Evolutionary conservation across 2,329 filamentous ascomycete genomes (phyloP).

Genomic region (Colletotrichum lindemuthianum): DNA sequence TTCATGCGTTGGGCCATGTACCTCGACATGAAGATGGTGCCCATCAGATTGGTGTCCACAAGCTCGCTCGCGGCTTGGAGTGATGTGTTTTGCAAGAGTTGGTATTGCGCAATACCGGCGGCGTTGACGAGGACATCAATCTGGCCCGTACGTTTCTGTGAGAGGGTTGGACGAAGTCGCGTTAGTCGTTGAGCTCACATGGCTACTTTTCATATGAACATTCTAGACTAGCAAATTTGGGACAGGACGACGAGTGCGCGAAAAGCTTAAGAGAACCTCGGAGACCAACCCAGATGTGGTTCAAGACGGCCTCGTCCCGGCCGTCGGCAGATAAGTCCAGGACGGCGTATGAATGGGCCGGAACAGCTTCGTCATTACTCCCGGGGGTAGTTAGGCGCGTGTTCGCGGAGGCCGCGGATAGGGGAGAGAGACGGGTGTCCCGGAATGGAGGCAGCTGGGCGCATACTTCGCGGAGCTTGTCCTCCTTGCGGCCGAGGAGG

Average conservation of each 20-base stretch:
- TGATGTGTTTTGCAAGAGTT: constrained; percentile 67
- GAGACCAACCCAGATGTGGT: constrained; percentile 35
- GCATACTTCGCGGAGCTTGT: constrained; percentile 55
- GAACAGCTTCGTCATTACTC: neutral
- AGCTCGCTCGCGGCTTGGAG: constrained; percentile 64
- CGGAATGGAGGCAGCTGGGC: constrained; percentile 42
- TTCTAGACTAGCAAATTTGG: neutral
- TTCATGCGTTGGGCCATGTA: constrained; percentile 60
- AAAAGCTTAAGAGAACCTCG: neutral
- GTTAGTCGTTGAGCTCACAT: neutral
- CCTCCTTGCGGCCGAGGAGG: constrained; percentile 67
- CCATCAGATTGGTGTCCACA: constrained; percentile 75
- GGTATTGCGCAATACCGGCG: constrained; percentile 76
- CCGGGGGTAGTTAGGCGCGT: neutral
- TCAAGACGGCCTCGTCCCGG: constrained; percentile 29
- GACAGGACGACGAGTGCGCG: too few relatives aligned
- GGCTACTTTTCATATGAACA: neutral
- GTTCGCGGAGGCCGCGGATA: constrained; percentile 34
- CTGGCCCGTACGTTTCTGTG: constrained; percentile 34
- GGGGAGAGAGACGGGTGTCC: constrained; percentile 32
- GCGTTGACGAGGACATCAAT: constrained; percentile 79
- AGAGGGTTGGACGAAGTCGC: neutral
- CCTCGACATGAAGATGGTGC: constrained; percentile 71
- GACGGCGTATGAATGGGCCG: constrained; percentile 32
- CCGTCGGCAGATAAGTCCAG: constrained; percentile 34